Base-by-base conservation (phyloP, 345 rosid genomes). In the Salix suchowensis region DNA sequence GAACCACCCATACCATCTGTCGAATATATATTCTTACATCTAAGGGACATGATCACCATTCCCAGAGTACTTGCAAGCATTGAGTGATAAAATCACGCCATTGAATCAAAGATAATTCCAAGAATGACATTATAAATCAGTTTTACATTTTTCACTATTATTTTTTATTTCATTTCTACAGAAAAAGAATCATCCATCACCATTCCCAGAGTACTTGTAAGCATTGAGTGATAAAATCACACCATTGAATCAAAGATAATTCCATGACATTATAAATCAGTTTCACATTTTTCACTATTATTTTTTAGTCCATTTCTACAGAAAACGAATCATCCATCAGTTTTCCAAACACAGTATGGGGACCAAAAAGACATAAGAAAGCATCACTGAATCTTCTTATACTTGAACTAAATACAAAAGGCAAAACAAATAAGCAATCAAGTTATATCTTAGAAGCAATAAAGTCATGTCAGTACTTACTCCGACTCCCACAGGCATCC, bases 401-500 rank as follows among this genome's bases (percentile, higher is more conserved):
- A 30, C 16, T 1, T 32, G 19, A 64, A n/a, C 48, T 1, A 14
- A 23, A 67, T 10, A 42, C 28, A 16, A 37, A 62, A 26, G 6
- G 3, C 21, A 30, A 3, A 52, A 18, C 32, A 74, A 71, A 54
- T 36, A 72, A 58, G 18, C 15, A 37, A 24, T 12, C 37, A 13
- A 30, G 18, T 12, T 28, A 62, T 23, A 39, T 24, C 74, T 44
- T 62, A 40, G 28, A 23, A 23, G 64, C 28, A 58, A 23, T 58
- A 10, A 58, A 58, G 64, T 58, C 12, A 58, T 21, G 77, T 44
- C 55, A 40, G 65, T 64, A 84, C 89, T 90, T 84, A 92, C 99
- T 73, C 93, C 98, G 72, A 88, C 85, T 48, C 88, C 90, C 79
- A 84, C 82, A 58, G 91, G 91, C 92, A 94, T 78, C 75, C 89